Evolutionary conservation across 2,329 filamentous ascomycete species (phyloP), one percentile per base, ranked within the genome.

Genomic region (Fusarium sarcochroum): DNA sequence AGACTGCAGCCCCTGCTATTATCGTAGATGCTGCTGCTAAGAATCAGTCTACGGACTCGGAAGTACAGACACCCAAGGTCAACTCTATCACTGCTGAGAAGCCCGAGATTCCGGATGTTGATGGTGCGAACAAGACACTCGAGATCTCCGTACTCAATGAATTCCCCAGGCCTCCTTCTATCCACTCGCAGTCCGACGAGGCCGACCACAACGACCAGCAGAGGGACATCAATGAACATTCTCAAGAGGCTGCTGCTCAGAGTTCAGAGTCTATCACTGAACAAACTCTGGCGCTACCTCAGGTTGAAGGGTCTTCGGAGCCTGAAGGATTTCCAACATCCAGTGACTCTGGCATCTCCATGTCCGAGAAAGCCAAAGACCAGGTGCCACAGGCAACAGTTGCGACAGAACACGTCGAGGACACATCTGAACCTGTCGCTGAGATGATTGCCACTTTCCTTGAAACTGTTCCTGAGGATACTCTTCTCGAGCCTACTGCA

Each of bases 391-490:
- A 62, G 21, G 34, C 46, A 25, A 17, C 42, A 23, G 37, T 13
- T 21, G 52, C 51, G 35, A 53, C 37, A 27, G 58, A 72, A 23
- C 23, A 50, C 27, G 41, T 42, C 18, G 48, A 70, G 48, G 47
- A 37, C 8, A 41, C 49, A 42, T 20, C 50, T 27, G 61, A 48
- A 21, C 20, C 46, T 46, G 34, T 42, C 9, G 30, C 66, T 13
- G 66, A 71, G n/a, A 41, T 64, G 51, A 37, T 56, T 44, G 27
- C 51, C 14, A 40, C 59, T 35, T 35, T 68, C 18, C 66, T 73
- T 5, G 72, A 70, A 38, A 71, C 71, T 13, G 70, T 73, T 44
- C 57, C 62, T 9, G 71, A 73, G 40, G 72, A 71, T 20, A 66
- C 46, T 23, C 56, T 54, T 37, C 59, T 58, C 21, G 71, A 71